Conservation (phyloP, 305 asterid species). For the Solanum hybrid region DNA sequence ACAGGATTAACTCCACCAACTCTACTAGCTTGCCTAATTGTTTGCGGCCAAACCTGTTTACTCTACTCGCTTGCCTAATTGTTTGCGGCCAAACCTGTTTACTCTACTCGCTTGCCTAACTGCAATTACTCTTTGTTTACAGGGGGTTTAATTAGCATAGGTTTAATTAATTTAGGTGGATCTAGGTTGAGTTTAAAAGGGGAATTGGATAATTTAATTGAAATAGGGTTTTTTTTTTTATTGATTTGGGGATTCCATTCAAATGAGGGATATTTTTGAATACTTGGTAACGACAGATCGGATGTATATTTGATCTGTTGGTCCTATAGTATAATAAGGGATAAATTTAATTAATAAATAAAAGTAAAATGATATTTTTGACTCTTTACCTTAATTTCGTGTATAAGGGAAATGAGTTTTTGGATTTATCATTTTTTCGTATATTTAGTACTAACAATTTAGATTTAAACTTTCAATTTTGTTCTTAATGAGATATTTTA, state of each 20-base stretch:
- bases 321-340: neutral
- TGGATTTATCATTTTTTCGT: neutral
- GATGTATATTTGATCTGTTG: neutral
- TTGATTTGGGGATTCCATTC: neutral
- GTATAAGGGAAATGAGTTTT: neutral
- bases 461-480: neutral
- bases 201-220: neutral
- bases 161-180: neutral
- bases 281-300: neutral
- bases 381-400: neutral
- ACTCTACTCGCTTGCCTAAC: too few relatives aligned
- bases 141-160: neutral
- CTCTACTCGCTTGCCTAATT: neutral
- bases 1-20: constrained; percentile 93
- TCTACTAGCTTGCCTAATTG: constrained; percentile 91
- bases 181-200: neutral
- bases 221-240: neutral
- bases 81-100: neutral
- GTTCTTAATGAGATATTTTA: neutral
- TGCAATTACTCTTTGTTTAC: neutral
- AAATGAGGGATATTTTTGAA: neutral
- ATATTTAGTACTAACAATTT: neutral
- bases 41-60: constrained; percentile 85
- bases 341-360: neutral
- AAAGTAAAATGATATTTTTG: neutral